phyloP scores from a whole-genome alignment of 1,284 basidiomycete species.

The Rhizoctonia solani region DNA sequence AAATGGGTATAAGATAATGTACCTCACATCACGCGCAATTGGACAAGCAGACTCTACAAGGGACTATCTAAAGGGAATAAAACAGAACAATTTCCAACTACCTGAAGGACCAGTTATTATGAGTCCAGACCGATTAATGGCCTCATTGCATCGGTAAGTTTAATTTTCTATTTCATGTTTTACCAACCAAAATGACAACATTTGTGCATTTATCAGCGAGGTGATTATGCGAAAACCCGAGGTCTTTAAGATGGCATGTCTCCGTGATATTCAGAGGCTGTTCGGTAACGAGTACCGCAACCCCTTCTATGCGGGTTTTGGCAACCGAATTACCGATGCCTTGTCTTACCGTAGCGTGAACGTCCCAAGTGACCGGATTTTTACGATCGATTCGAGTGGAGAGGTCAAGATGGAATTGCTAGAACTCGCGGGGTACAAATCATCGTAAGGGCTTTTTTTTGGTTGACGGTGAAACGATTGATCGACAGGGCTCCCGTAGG shows the following conservation, averaged over 20 bases:
- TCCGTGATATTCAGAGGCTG: slow-evolving; percentile 92
- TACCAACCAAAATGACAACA: neutral
- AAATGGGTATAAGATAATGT: slow-evolving; percentile 99
- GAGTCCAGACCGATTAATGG: slow-evolving; percentile 96
- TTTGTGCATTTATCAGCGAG: slow-evolving; percentile 58
- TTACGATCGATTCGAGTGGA: slow-evolving; percentile 94
- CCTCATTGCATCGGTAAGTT: slow-evolving; percentile 86
- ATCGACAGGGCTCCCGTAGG: slow-evolving; percentile 46
- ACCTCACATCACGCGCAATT: slow-evolving; percentile 96
- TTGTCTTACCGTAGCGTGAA: slow-evolving; percentile 96
- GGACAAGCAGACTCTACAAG: slow-evolving; percentile 98
- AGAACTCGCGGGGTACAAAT: slow-evolving; percentile 95
- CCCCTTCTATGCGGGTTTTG: slow-evolving; percentile 97
- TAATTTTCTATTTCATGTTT: neutral
- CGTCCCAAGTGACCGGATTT: slow-evolving; percentile 92
- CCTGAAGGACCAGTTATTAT: slow-evolving; percentile 99
- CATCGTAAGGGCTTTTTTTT: slow-evolving; percentile 61
- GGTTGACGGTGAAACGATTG: neutral
- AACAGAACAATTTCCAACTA: slow-evolving; percentile 93
- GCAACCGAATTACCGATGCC: slow-evolving; percentile 98
- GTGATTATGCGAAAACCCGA: slow-evolving; percentile 99
- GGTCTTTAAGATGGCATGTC: slow-evolving; percentile 99
- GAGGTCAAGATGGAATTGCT: slow-evolving; percentile 98
- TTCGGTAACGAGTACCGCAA: slow-evolving; percentile 76
- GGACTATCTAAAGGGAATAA: slow-evolving; percentile 93